These are phyloP conservation scores for Microthyrium microscopicum DNA, from an alignment of 2,329 filamentous ascomycete genomes.

Conservation along the genomic window DNA sequence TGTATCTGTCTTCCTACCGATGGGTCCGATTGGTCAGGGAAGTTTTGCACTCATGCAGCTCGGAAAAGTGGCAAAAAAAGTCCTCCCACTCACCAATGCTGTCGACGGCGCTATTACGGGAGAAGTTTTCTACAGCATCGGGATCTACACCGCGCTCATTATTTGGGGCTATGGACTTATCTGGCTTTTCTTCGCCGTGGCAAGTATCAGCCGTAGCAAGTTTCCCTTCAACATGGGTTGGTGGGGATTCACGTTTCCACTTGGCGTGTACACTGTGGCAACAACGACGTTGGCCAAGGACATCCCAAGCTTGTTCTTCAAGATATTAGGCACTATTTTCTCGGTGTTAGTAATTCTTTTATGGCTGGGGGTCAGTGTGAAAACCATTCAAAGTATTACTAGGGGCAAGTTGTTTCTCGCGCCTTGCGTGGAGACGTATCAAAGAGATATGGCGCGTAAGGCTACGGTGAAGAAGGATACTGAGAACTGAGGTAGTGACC, in stretches of 20 bases:
- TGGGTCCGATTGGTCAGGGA: slow-evolving; percentile 51
- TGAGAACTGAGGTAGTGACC: no score
- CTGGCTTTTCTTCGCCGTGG: slow-evolving; percentile 38
- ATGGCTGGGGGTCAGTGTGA: slow-evolving; percentile 32
- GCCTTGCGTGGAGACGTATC: slow-evolving; percentile 20
- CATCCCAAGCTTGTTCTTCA: slow-evolving; percentile 36
- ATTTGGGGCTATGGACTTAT: slow-evolving; percentile 41
- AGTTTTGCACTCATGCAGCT: slow-evolving; percentile 35
- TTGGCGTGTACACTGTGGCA: slow-evolving; percentile 34
- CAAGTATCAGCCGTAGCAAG: slow-evolving; percentile 25
- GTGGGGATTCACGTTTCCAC: slow-evolving; percentile 45
- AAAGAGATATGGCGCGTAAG: not conserved
- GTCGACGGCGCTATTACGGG: slow-evolving; percentile 23
- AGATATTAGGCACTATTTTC: slow-evolving; percentile 31
- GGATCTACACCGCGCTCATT: slow-evolving; percentile 34
- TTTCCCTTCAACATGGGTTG: slow-evolving; percentile 47
- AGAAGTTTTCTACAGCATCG: slow-evolving; percentile 41
- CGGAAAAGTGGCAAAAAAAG: slow-evolving; percentile 23
- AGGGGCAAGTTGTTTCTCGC: slow-evolving; percentile 32
- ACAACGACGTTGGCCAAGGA: slow-evolving; percentile 24
- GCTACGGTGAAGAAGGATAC: not conserved
- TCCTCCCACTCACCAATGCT: slow-evolving; percentile 24
- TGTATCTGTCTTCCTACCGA: slow-evolving; percentile 49
- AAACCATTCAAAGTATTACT: slow-evolving; percentile 27
- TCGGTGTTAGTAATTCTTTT: slow-evolving; percentile 29